A percentile compares a stretch with the other conserved stretches of the same genome.
Conservation (phyloP, 495 filamentous ascomycete genomes). For the Neurospora sp. region DNA sequence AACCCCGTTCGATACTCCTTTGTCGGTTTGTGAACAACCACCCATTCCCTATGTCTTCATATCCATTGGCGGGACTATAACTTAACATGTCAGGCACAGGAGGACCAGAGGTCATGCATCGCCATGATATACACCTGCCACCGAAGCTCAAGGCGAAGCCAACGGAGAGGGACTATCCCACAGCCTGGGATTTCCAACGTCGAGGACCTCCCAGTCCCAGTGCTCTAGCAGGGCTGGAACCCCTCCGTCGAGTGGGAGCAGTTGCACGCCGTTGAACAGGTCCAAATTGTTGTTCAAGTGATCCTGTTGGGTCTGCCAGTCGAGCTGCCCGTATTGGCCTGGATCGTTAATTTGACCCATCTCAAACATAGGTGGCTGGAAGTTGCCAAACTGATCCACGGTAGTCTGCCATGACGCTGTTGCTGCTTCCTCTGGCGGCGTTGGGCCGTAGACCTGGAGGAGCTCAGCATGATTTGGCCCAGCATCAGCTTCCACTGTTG, state of each 20-base stretch:
- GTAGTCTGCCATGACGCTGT: neutral
- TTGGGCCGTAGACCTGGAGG: neutral
- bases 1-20: neutral
- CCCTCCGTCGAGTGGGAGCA: conserved; percentile 1
- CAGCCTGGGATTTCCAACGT: conserved; percentile 13
- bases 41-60: neutral
- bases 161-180: conserved; percentile 5
- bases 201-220: conserved; percentile 18
- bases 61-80: neutral
- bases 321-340: conserved; percentile 3
- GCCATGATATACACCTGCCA: neutral
- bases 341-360: neutral
- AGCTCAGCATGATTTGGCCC: neutral
- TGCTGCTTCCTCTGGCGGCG: neutral
- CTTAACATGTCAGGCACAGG: neutral
- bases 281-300: neutral
- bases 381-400: neutral
- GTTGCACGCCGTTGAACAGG: conserved; percentile 1
- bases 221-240: conserved; percentile 12
- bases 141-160: neutral
- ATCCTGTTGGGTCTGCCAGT: conserved; percentile 6
- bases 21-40: neutral
- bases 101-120: neutral
- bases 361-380: neutral
- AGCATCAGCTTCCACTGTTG: neutral